Conservation (phyloP, 2,329 filamentous ascomycete species). For the Camptophora hylomeconis region DNA sequence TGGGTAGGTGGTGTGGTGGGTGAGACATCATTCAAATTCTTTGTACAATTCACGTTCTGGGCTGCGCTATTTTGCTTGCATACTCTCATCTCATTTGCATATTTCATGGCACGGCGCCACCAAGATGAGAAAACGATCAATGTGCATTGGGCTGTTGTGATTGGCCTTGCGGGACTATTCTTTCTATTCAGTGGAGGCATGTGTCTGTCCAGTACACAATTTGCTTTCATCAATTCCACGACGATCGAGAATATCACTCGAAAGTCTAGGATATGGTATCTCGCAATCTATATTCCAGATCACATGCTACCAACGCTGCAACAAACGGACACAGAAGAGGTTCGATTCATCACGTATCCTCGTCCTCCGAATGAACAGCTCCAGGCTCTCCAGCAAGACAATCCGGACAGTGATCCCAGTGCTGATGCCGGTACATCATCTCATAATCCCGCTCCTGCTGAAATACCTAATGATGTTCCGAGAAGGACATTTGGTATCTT, state of each 20-base stretch:
- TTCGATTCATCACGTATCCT: constrained; percentile 30
- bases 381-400: constrained; percentile 9
- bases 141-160: constrained; percentile 49
- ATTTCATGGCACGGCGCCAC: constrained; percentile 46
- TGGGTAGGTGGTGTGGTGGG: constrained; percentile 90
- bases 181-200: constrained; percentile 69
- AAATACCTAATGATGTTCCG: constrained; percentile 34
- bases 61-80: constrained; percentile 54
- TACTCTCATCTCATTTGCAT: constrained; percentile 49
- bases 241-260: constrained; percentile 67
- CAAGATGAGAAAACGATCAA: constrained; percentile 28
- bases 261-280: constrained; percentile 49
- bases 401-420: too few species aligned
- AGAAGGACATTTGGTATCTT: constrained; percentile 67
- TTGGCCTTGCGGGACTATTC: constrained; percentile 60
- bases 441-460: constrained; percentile 15
- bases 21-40: constrained; percentile 81
- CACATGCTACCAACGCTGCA: constrained; percentile 24
- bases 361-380: constrained; percentile 18
- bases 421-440: constrained; percentile 6
- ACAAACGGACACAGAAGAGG: constrained; percentile 19
- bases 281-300: constrained; percentile 60
- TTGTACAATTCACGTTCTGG: constrained; percentile 75
- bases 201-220: constrained; percentile 57
- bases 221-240: constrained; percentile 61